Base-by-base conservation (phyloP, 2,329 filamentous ascomycete species). In the Pseudogymnoascus sp. region DNA sequence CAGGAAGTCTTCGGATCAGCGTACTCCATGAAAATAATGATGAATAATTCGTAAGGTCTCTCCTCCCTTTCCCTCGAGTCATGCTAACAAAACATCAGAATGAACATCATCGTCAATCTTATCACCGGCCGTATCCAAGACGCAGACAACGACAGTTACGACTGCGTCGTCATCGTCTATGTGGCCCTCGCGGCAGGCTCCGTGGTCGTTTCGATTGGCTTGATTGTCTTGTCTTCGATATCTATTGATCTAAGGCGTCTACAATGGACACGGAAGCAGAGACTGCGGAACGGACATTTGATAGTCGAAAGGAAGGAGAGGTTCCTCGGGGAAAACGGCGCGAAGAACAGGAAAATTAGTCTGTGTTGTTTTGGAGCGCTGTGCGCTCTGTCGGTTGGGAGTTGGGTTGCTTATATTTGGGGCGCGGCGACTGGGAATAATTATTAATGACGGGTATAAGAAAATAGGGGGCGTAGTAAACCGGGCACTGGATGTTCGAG, bases 61-160 rank as follows among this genome's bases (percentile, higher is more conserved):
- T 21, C 31, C 14, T 57, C 31, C 14, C 60, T 18, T 3, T 59
- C 12, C 14, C 10, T 14, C 42, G 18, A 14, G 16, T 14, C 21
- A 42, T 26, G 23, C 51, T 42, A 45, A 5, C 18, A 45, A 60
- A 10, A 5, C 29, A 3, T 14, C 70, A 80, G 79, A 31, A 86
- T 86, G 81, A 84, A 77, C 64, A 85, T 86, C 64, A 82, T 86
- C 62, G 75, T 86, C 1, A 76, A 82, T 0, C 79, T 86, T 47
- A 74, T 85, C 18, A 80, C 82, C 0, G 83, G 83, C 0, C 80
- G 80, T 0, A 78, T 87, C 0, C 84, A 87, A 66, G 85, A 87
- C 63, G 75, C 75, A 3, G 82, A 85, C 61, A 69, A 83, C 62
- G 77, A 85, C 66, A 81, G 78, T 0, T 87, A 87, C 66, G 74